Conservation (phyloP, 805 yeast genomes). For the Diddensiella transvaalensis region DNA sequence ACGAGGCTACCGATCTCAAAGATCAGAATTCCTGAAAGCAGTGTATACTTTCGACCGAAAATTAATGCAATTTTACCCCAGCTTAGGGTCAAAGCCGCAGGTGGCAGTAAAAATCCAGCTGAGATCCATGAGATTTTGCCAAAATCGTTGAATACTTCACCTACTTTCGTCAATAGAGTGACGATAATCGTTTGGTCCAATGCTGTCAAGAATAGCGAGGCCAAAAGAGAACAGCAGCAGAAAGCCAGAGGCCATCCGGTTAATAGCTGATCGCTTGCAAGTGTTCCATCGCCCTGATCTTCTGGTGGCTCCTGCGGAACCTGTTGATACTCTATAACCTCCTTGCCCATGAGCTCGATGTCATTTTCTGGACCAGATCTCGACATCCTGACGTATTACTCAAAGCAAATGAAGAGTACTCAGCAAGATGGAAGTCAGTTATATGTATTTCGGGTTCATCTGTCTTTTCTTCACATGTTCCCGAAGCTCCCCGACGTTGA, state of each 20-base stretch:
- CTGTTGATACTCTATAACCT: background rate
- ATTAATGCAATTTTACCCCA: conserved; percentile 57
- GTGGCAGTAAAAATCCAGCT: conserved; percentile 51
- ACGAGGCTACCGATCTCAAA: conserved; percentile 60
- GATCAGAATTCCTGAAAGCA: conserved; percentile 44
- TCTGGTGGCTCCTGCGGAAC: conserved; percentile 2
- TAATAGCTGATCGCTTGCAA: conserved; percentile 22
- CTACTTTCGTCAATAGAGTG: conserved; percentile 3
- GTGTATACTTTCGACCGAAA: conserved; percentile 47
- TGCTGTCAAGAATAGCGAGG: conserved; percentile 18
- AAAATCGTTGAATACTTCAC: conserved; percentile 45
- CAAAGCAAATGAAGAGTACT: background rate
- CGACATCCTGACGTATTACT: no score
- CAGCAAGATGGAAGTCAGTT: background rate
- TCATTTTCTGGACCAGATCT: no score
- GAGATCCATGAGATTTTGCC: conserved; percentile 57
- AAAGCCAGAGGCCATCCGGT: conserved; percentile 22
- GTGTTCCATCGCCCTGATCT: conserved; percentile 26
- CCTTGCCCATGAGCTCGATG: background rate
- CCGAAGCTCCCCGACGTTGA: background rate
- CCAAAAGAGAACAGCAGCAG: conserved; percentile 18
- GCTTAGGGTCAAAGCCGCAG: conserved; percentile 50
- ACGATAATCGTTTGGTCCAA: conserved; percentile 5
- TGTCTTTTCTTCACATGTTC: background rate
- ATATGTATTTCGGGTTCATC: background rate